These are phyloP conservation scores for Collybiopsis confluens DNA, from an alignment of 768 basidiomycete genomes.

Conservation along the genomic window DNA sequence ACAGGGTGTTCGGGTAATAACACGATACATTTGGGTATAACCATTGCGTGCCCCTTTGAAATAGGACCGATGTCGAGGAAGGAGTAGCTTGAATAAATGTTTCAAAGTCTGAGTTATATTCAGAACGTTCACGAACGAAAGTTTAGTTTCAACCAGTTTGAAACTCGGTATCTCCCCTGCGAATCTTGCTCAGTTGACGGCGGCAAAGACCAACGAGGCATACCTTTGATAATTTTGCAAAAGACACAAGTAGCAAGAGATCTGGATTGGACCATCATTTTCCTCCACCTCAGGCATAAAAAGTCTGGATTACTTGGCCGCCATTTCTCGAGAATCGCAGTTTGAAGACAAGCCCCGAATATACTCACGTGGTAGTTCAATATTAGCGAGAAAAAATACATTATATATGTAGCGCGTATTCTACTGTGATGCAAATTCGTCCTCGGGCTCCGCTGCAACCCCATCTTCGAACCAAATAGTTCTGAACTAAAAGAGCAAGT, in stretches of 20 bases:
- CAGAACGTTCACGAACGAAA: constrained; percentile 44
- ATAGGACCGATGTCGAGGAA: constrained; percentile 94
- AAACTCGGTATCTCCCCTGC: constrained; percentile 86
- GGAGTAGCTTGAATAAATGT: constrained; percentile 49
- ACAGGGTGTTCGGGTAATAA: neutral
- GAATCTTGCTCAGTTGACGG: too few species aligned
- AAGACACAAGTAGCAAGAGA: constrained; percentile 73
- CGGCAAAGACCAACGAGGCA: too few species aligned
- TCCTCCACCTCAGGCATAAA: neutral
- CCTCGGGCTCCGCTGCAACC: constrained; percentile 60
- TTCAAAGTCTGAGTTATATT: neutral
- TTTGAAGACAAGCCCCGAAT: too few species aligned
- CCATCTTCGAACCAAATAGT: constrained; percentile 84
- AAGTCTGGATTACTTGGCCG: neutral
- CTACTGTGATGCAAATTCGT: constrained; percentile 27
- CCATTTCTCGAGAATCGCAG: neutral
- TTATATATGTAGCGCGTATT: too few species aligned
- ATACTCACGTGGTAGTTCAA: too few species aligned
- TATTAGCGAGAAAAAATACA: too few species aligned
- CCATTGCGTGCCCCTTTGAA: constrained; percentile 83
- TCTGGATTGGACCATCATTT: constrained; percentile 23
- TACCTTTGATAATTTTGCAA: constrained; percentile 93
- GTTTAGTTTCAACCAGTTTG: constrained; percentile 76
- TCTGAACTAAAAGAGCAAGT: constrained; percentile 47
- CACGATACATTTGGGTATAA: constrained; percentile 86